phyloP scores from a whole-genome alignment of 305 asterid species.

The Fraxinus latifolia region DNA sequence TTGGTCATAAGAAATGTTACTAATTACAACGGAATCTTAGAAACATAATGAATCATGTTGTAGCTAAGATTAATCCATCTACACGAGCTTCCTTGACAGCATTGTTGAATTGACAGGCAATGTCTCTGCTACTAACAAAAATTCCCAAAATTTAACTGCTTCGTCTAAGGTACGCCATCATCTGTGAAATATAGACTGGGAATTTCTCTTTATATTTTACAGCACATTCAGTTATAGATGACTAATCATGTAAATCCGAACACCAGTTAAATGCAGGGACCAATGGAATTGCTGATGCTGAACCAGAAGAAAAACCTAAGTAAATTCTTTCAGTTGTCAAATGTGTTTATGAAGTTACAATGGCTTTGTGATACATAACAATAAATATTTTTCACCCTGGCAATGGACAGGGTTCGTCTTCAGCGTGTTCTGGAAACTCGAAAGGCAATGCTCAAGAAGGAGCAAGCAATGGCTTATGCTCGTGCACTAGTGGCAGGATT shows the following conservation, averaged over 20 bases:
- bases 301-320: slow-evolving; percentile 59
- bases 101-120: slow-evolving; percentile 29
- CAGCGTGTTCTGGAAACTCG: slow-evolving; percentile 71
- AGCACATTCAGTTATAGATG: slow-evolving; percentile 7
- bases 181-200: background rate
- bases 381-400: slow-evolving; percentile 4
- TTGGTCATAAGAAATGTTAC: background rate
- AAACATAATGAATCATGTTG: background rate
- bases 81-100: slow-evolving; percentile 15
- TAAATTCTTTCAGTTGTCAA: slow-evolving; percentile 28
- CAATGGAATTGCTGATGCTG: slow-evolving; percentile 33
- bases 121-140: slow-evolving; percentile 30
- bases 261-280: slow-evolving; percentile 40
- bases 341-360: slow-evolving; percentile 9
- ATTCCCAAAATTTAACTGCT: slow-evolving; percentile 32
- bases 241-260: slow-evolving; percentile 11
- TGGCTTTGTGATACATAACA: background rate
- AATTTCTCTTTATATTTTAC: slow-evolving; percentile 1
- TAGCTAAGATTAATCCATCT: slow-evolving; percentile 1
- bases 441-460: slow-evolving; percentile 71
- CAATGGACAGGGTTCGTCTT: slow-evolving; percentile 55
- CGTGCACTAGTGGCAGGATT: slow-evolving; percentile 81
- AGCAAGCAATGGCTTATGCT: slow-evolving; percentile 92
- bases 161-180: slow-evolving; percentile 39
- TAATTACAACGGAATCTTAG: background rate